Evolutionary conservation across 2,329 filamentous ascomycete genomes (phyloP).

Genomic region (Ceratocystis eucalypticola): DNA sequence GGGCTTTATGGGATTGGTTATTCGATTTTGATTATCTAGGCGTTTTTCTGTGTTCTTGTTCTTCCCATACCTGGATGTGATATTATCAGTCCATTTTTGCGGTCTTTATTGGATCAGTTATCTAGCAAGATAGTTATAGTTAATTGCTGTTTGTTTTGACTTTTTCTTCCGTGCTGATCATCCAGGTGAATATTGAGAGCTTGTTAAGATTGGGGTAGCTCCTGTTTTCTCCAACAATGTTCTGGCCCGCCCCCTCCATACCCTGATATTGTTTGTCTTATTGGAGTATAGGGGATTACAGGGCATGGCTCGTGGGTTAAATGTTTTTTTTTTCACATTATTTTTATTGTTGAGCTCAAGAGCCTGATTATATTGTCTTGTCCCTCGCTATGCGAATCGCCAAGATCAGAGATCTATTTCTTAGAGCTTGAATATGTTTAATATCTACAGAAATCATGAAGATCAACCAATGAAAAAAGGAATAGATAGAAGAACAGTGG

Average conservation of each 20-base stretch:
- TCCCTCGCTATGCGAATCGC: no score
- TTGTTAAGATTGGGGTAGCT: not conserved
- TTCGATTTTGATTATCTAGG: constrained; percentile 2
- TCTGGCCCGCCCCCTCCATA: not conserved
- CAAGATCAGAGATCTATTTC: no score
- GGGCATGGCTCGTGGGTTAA: not conserved
- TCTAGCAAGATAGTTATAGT: not conserved
- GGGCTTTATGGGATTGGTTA: constrained; percentile 4
- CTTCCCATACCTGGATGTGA: not conserved
- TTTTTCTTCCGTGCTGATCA: not conserved
- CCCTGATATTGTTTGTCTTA: not conserved
- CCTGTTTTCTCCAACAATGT: not conserved
- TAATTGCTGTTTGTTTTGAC: not conserved
- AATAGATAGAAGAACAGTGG: no score
- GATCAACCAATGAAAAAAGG: no score
- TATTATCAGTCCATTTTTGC: not conserved
- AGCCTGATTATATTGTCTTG: no score
- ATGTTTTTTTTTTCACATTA: not conserved
- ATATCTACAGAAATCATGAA: no score
- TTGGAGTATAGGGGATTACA: not conserved
- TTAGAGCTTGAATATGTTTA: no score
- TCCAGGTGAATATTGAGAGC: not conserved
- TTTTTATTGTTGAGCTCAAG: not conserved
- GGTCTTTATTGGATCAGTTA: constrained; percentile 7
- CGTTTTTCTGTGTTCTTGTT: constrained; percentile 7